Evolutionary conservation across 1,139 yeast species (phyloP).

Genomic region (Geotrichum reessii): DNA sequence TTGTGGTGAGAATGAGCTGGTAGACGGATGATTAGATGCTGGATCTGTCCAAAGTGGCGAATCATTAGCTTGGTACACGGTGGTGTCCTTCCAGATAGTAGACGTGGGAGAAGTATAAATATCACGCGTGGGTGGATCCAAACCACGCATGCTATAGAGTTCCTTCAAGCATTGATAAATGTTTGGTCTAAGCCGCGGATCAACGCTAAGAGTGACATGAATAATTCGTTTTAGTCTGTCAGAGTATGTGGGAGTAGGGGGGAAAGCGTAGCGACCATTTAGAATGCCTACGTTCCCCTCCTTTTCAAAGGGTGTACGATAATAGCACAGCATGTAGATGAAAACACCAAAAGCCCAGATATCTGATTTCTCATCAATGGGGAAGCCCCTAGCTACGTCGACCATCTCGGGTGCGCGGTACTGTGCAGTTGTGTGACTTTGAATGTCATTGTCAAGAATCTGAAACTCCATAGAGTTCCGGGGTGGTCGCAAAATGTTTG

Average conservation of each 20-base stretch:
- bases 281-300: slow-evolving; percentile 65
- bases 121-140: slow-evolving; percentile 47
- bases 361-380: slow-evolving; percentile 91
- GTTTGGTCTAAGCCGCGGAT: slow-evolving; percentile 79
- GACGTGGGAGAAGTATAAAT: slow-evolving; percentile 23
- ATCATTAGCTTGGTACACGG: slow-evolving; percentile 18
- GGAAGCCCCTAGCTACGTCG: slow-evolving; percentile 74
- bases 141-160: slow-evolving; percentile 51
- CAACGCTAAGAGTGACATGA: slow-evolving; percentile 71
- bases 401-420: slow-evolving; percentile 96
- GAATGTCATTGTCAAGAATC: slow-evolving; percentile 69
- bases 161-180: slow-evolving; percentile 76
- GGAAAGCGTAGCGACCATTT: slow-evolving; percentile 57
- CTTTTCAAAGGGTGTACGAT: slow-evolving; percentile 86
- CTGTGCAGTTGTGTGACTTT: slow-evolving; percentile 95
- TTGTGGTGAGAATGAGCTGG: neutral
- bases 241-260: slow-evolving; percentile 41
- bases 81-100: slow-evolving; percentile 20
- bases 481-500: slow-evolving; percentile 62
- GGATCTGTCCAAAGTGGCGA: slow-evolving; percentile 14
- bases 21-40: slow-evolving; percentile 4
- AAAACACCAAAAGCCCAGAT: slow-evolving; percentile 96
- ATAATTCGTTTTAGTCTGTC: slow-evolving; percentile 46
- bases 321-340: slow-evolving; percentile 83
- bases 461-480: slow-evolving; percentile 59